Evolutionary conservation across 352 stramenopile species (phyloP), one percentile per base, ranked within the genome.

Genomic region (Phytophthora podocarpi): DNA sequence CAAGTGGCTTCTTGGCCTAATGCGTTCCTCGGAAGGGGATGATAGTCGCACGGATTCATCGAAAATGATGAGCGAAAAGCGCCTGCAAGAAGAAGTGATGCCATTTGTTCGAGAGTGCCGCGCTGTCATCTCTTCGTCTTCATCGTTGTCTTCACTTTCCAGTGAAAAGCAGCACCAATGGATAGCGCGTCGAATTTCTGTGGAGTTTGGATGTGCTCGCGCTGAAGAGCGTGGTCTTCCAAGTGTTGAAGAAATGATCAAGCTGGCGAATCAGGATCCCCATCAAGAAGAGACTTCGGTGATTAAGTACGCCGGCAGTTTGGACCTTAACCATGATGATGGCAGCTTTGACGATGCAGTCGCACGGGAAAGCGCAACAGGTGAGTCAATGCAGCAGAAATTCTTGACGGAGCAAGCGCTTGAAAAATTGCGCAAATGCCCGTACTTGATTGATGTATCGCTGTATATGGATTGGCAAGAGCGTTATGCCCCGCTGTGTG

Each of bases 391-490:
- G 45, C 70, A 64, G 54, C 51, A 43, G 49, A 66, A 56, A 64
- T 59, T 70, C 39, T 70, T 78, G 46, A 76, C 65, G 21, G 59
- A 76, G 47, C 71, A 85, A 58, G 81, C 81, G 13, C 53, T 80
- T 7, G 72, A 59, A 16, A 70, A 75, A 6, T 59, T 93, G 49
- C 66, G 71, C 28, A 50, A 70, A 28, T 87, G 80, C 50, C 85
- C 85, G 20, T 90, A 66, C 52, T 73, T 93, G 16, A 59, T 91
- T 42, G 77, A 91, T 67, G 64, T 91, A 50, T 67, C 58, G 28
- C 51, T 78, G 51, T 83, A 72, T 67, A 78, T 77, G 64, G 53
- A 80, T 61, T 88, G 78, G 78, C 68, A 69, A 60, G 76, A 85
- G 59, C 66, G 52, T 15, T 93, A 83, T 74, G 82, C 69, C 35